Evolutionary conservation across 2,329 filamentous ascomycete genomes (phyloP), one percentile per base, ranked within the genome.

Genomic region (Bisporella sp.): DNA sequence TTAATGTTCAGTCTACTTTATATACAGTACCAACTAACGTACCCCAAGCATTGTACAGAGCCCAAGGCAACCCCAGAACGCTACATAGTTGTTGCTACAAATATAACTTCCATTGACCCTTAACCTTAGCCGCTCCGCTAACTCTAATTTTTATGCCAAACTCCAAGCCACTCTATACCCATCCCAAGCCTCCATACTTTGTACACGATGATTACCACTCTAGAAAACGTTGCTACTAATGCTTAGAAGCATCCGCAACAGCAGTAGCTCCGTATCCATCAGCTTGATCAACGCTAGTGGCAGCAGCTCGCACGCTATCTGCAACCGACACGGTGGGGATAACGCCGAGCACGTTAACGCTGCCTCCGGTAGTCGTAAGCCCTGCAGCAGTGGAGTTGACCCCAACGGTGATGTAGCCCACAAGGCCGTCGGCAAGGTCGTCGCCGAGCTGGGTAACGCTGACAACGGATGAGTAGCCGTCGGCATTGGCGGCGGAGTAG

Each of bases 341-440:
- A 28, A 50, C 45, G 39, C 51, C 48, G 8, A 50, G 11, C 8
- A 41, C 33, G 33, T 48, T 50, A 8, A 50, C 40, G 33, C 11
- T 37, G 6, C 42, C 31, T 2, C 45, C 51, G 41, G 5, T 45
- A 28, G 30, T 42, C 30, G 41, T 31, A 31, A 53, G 5, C 9
- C 11, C 44, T 8, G 33, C 47, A n/a, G 47, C 51, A 31, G 48
- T 52, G 6, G 57, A 55, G 42, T 68, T 62, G 9, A 67, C 60
- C 2, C 64, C 64, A 30, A 68, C 59, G 1, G 64, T 69, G 39
- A 68, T 62, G 33, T 68, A 69, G 3, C 63, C 63, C 13, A 68
- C 59, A 51, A 68, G 55, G 1, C 65, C 66, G 32, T 68, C 67
- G 31, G 53, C 55, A 21, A 65, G 46, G 46, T 65, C 58, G 47